Percentiles rank a stretch among this genome's conserved stretches.
Evolutionary conservation across 805 yeast species (phyloP).

Genomic region (Grigorovia jiainica): DNA sequence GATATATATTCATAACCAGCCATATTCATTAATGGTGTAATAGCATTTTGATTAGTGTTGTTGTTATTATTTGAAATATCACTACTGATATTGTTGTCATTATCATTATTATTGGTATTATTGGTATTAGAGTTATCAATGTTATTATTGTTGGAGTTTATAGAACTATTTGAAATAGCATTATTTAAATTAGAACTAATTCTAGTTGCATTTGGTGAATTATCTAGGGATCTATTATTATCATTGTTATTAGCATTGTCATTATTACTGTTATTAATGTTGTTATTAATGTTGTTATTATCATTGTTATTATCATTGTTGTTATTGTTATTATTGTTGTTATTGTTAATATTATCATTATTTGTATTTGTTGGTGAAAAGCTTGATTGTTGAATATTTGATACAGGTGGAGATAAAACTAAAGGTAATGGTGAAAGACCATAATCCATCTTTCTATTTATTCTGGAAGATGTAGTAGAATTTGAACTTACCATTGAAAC

Average conservation of each 20-base stretch:
- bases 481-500: background rate
- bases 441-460: background rate
- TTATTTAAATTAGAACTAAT: too few relatives aligned
- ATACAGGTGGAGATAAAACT: background rate
- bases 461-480: background rate
- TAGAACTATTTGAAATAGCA: too few relatives aligned
- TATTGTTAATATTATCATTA: background rate
- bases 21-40: constrained; percentile 1
- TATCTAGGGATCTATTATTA: background rate
- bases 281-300: background rate
- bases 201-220: too few relatives aligned
- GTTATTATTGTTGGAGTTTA: background rate
- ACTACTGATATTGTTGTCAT: background rate
- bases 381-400: background rate
- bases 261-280: background rate
- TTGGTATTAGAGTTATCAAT: background rate
- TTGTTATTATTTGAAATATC: background rate
- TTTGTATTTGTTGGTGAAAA: background rate
- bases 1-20: constrained; percentile 43
- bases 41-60: too few relatives aligned
- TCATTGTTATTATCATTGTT: background rate
- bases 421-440: background rate
- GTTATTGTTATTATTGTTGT: too few relatives aligned
- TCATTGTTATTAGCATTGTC: background rate
- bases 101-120: background rate